Evolutionary conservation across 352 stramenopile genomes (phyloP).

Genomic region (Phytophthora ramorum): DNA sequence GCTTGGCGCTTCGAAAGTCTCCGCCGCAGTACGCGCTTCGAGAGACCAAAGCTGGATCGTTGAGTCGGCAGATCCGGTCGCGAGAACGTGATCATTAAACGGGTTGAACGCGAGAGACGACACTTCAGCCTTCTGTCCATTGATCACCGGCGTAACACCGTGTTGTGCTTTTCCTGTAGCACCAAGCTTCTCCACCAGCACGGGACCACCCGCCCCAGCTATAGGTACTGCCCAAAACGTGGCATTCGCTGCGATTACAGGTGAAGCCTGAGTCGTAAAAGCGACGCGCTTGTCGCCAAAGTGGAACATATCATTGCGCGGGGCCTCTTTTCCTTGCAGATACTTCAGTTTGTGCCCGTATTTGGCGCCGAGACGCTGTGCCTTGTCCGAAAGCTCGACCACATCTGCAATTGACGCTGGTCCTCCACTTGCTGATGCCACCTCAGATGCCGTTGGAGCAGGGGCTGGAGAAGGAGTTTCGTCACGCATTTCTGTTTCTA

Average conservation of each 20-base stretch:
- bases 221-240: conserved; percentile 67
- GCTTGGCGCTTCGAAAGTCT: conserved; percentile 12
- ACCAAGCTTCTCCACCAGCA: conserved; percentile 60
- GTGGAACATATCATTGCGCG: conserved; percentile 64
- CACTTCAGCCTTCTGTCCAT: conserved; percentile 75
- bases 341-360: conserved; percentile 89
- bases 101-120: conserved; percentile 69
- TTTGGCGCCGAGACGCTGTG: conserved; percentile 65
- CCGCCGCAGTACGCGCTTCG: conserved; percentile 3
- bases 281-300: conserved; percentile 56
- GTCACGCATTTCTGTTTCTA: conserved; percentile 11
- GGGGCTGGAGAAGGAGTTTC: conserved; percentile 9
- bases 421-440: background rate
- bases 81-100: conserved; percentile 61
- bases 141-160: conserved; percentile 50
- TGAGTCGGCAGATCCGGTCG: conserved; percentile 62
- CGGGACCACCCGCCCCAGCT: conserved; percentile 64
- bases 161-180: conserved; percentile 59
- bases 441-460: conserved; percentile 13
- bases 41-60: conserved; percentile 75
- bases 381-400: conserved; percentile 64
- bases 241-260: conserved; percentile 61
- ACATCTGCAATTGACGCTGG: conserved; percentile 17
- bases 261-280: conserved; percentile 48
- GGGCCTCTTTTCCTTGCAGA: conserved; percentile 64